A percentile compares a stretch with the other conserved stretches of the same genome.
Conservation (phyloP, 108 stramenopile genomes). For the Craspedostauros australis region DNA sequence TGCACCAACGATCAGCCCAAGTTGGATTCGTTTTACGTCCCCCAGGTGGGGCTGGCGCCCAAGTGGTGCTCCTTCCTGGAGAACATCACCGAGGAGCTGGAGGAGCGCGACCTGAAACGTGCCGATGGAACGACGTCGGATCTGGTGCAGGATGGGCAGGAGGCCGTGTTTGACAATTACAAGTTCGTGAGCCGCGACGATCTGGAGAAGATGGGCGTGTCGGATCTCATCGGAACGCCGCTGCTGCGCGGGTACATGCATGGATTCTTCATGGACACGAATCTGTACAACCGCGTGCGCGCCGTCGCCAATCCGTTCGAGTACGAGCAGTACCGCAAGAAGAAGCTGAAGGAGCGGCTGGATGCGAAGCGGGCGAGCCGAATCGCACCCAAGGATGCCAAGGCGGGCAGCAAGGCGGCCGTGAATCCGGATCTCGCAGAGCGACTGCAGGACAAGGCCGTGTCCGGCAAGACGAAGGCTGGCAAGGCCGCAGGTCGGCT, state of each 20-base stretch:
- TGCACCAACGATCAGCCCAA: conserved; percentile 92
- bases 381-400: conserved; percentile 57
- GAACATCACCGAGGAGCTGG: conserved; percentile 97
- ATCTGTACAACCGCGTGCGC: conserved; percentile 86
- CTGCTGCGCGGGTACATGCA: conserved; percentile 97
- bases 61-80: conserved; percentile 98
- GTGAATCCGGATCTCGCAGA: conserved; percentile 79
- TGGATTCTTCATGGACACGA: conserved; percentile 97
- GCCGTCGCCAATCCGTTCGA: conserved; percentile 96
- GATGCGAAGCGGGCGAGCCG: conserved; percentile 86
- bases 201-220: conserved; percentile 89
- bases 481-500: conserved; percentile 66
- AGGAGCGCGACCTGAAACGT: conserved; percentile 79
- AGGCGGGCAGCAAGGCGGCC: conserved; percentile 30
- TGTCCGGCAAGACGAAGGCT: conserved; percentile 53
- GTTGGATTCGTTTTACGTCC: conserved; percentile 92
- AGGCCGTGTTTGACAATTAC: conserved; percentile 96
- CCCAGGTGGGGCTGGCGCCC: conserved; percentile 93
- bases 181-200: conserved; percentile 95
- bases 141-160: conserved; percentile 50
- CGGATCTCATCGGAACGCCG: conserved; percentile 93
- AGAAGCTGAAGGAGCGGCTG: conserved; percentile 85
- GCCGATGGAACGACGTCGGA: conserved; percentile 22
- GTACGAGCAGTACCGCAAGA: conserved; percentile 93
- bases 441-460: conserved; percentile 55